Evolutionary conservation across 306 rosid species (phyloP).

Genomic region (Trichosanthes truncata): DNA sequence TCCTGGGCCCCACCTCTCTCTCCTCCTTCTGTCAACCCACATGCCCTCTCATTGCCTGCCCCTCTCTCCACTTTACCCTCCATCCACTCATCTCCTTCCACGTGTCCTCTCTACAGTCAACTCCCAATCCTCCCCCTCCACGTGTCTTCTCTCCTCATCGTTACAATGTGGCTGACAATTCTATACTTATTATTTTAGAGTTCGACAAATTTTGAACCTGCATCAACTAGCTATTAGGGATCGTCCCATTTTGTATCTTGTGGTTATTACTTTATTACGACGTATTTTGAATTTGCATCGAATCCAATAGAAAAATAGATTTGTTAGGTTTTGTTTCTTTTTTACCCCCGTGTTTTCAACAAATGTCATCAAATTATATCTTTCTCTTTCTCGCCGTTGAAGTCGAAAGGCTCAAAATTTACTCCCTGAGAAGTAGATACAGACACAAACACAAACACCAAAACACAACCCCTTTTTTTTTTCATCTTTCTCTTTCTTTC

Average conservation of each 20-base stretch:
- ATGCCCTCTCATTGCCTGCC: slow-evolving; percentile 49
- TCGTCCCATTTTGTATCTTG: no score
- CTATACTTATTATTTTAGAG: no score
- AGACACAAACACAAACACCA: background rate
- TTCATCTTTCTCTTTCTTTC: background rate
- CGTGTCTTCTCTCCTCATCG: background rate
- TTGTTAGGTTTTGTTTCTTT: background rate
- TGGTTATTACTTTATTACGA: no score
- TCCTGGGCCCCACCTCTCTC: slow-evolving; percentile 34
- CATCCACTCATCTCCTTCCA: background rate
- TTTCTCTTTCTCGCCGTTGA: slow-evolving; percentile 10
- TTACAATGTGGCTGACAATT: no score
- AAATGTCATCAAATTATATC: slow-evolving; percentile 18
- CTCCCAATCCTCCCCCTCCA: background rate
- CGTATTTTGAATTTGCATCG: no score
- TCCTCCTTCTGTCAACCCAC: slow-evolving; percentile 55
- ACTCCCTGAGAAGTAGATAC: background rate
- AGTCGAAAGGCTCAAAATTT: background rate
- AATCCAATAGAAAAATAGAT: no score
- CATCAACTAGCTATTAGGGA: no score
- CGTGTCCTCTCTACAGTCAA: background rate
- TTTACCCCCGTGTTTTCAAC: slow-evolving; percentile 7
- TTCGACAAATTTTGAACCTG: no score
- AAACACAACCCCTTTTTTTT: no score
- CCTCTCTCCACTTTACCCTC: slow-evolving; percentile 24